Evolutionary conservation across 495 filamentous ascomycete genomes (phyloP).

Genomic region (Parathielavia appendiculata): DNA sequence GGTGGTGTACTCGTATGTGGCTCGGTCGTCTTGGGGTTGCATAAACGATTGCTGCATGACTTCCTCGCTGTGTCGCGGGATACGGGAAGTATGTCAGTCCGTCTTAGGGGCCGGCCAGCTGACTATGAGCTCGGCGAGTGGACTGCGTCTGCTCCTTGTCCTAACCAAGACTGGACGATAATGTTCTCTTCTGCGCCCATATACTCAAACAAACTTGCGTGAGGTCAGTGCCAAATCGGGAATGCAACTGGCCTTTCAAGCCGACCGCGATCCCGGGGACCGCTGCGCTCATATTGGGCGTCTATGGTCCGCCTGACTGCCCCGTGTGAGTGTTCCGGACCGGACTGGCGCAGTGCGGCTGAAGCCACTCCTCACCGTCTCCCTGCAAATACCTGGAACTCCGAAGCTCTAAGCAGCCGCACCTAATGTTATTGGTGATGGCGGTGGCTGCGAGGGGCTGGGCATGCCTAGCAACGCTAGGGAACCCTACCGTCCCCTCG

Average conservation of each 20-base stretch:
- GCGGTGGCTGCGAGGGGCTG: conserved; percentile 20
- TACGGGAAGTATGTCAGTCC: background rate
- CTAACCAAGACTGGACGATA: background rate
- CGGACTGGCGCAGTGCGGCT: conserved; percentile 31
- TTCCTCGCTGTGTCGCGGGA: background rate
- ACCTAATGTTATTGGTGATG: conserved; percentile 11
- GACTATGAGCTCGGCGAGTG: too few species aligned
- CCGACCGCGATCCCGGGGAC: background rate
- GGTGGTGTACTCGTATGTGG: conserved; percentile 26
- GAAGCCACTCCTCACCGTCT: conserved; percentile 18
- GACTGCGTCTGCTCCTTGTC: background rate
- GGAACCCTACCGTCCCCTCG: conserved; percentile 4
- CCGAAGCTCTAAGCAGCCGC: conserved; percentile 19
- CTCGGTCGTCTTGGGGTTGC: conserved; percentile 11
- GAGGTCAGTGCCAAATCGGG: background rate
- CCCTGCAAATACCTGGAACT: conserved; percentile 5
- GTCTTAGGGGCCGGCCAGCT: too few species aligned
- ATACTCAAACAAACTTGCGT: background rate
- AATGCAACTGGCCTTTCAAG: conserved; percentile 10
- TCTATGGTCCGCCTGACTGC: conserved; percentile 2
- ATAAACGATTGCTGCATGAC: conserved; percentile 24
- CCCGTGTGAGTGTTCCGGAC: conserved; percentile 5
- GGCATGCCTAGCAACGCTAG: background rate
- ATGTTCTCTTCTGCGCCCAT: background rate
- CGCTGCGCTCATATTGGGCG: conserved; percentile 23